These are phyloP conservation scores for Zostera marina DNA, from an alignment of 116 monocot species.

Conservation along the genomic window DNA sequence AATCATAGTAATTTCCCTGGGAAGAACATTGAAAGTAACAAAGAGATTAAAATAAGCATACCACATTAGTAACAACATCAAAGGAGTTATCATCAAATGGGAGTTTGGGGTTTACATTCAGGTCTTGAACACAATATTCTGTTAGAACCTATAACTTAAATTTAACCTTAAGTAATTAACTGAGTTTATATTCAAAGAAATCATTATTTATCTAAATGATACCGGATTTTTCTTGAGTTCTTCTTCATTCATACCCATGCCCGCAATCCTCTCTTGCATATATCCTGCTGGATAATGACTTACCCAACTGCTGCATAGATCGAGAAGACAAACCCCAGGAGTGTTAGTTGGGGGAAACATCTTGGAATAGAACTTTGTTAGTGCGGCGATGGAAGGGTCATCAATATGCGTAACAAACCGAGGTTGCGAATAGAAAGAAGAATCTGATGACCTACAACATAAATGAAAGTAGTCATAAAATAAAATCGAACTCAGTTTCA, in stretches of 20 bases:
- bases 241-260: constrained; percentile 91
- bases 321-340: constrained; percentile 54
- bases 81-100: constrained; percentile 73
- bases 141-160: constrained; percentile 63
- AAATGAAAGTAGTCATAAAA: neutral
- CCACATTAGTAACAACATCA: constrained; percentile 90
- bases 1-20: neutral
- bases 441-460: constrained; percentile 49
- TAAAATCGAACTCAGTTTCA: neutral
- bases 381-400: constrained; percentile 63
- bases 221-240: constrained; percentile 76
- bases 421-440: constrained; percentile 63
- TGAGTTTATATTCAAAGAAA: neutral
- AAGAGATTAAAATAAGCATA: constrained; percentile 12
- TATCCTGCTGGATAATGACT: constrained; percentile 78
- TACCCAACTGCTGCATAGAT: constrained; percentile 93
- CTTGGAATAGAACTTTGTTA: constrained; percentile 62
- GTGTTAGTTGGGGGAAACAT: constrained; percentile 69
- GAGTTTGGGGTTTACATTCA: constrained; percentile 79
- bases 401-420: constrained; percentile 94
- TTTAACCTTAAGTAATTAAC: too few relatives aligned
- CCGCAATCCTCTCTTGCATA: constrained; percentile 79
- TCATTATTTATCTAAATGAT: neutral
- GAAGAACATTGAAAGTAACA: neutral
- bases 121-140: constrained; percentile 74